Conservation (phyloP, 306 rosid species). For the Medicago arabica region DNA sequence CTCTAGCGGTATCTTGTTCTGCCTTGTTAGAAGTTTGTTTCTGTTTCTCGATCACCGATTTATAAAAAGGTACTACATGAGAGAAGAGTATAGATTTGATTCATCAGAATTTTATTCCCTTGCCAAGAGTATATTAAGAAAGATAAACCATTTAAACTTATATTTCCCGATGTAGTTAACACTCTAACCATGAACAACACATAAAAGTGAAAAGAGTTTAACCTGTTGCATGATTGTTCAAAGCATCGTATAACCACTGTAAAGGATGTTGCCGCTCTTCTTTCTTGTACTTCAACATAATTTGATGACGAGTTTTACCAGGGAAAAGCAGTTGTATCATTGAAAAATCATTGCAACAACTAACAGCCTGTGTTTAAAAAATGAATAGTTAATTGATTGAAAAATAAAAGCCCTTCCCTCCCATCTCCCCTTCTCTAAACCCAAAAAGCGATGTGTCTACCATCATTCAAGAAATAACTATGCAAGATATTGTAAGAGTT, state of each 20-base stretch:
- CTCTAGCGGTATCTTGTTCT: slow-evolving; percentile 54
- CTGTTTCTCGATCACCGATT: slow-evolving; percentile 58
- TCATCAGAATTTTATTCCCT: slow-evolving; percentile 25
- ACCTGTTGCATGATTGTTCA: slow-evolving; percentile 63
- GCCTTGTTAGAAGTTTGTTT: slow-evolving; percentile 61
- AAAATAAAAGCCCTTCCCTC: slow-evolving; percentile 2
- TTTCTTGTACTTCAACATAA: slow-evolving; percentile 76
- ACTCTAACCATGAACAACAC: too few relatives aligned
- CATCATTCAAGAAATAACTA: slow-evolving; percentile 6
- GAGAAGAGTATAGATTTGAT: slow-evolving; percentile 23
- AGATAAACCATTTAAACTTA: slow-evolving; percentile 11
- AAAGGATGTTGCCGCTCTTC: slow-evolving; percentile 74
- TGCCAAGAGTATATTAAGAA: slow-evolving; percentile 25
- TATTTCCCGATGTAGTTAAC: background rate
- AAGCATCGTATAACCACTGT: slow-evolving; percentile 57
- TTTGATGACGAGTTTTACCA: slow-evolving; percentile 66
- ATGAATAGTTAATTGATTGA: slow-evolving; percentile 10
- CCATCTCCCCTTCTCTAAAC: slow-evolving; percentile 21
- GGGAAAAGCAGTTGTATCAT: slow-evolving; percentile 77
- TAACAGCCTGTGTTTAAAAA: slow-evolving; percentile 59
- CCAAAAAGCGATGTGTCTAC: background rate
- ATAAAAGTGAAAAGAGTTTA: slow-evolving; percentile 36
- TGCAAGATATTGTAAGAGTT: slow-evolving; percentile 26
- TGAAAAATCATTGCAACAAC: slow-evolving; percentile 74
- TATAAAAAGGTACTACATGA: slow-evolving; percentile 59